Base-by-base conservation (phyloP, 2,329 filamentous ascomycete species). In the Juglanconis sp. region DNA sequence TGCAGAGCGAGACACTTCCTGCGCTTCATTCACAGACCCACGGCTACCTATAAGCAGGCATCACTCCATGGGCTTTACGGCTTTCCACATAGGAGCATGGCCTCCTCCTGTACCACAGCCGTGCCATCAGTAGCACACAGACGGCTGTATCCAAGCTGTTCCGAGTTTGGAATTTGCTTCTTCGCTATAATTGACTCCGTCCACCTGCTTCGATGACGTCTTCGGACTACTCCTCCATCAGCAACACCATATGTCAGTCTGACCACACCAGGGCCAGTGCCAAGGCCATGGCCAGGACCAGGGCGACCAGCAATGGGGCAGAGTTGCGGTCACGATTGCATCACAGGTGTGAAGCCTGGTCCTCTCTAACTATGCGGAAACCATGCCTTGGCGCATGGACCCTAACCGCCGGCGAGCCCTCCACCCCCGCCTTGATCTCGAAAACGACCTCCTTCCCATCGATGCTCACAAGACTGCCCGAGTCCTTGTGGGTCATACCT, bases 361-460 rank as follows among this genome's bases (percentile, higher is more conserved):
- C 59, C 65, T 68, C 48, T 86, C 71, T 53, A 31, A 34, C 47
- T 17, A 64, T 35, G 61, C 78, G 76, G 70, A 87, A 88, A 30
- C 82, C 81, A 68, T 82, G 80, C 65, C 87, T 77, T 6, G 87
- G 87, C 57, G 82, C 81, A 74, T 90, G 86, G 38, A 90, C 72
- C 57, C 79, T 77, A 24, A 89, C 72, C 4, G 30, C 30, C 7
- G 58, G 58, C 35, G 61, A 58, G 24, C 73, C 72, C 49, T 68
- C 70, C 32, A 71, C 73, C 61, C 72, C 71, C 3, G 74, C 76
- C 60, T 71, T 68, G 13, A 79, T 77, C 69, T 85, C 81, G 63
- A 88, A 75, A 1, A 88, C 85, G 7, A 87, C 77, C 75, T 89
- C 85, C 50, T 76, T 73, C 30, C 68, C 68, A 48, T 76, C 76